Evolutionary conservation across 768 basidiomycete genomes (phyloP).

Genomic region (Hydnomerulius pinastri): DNA sequence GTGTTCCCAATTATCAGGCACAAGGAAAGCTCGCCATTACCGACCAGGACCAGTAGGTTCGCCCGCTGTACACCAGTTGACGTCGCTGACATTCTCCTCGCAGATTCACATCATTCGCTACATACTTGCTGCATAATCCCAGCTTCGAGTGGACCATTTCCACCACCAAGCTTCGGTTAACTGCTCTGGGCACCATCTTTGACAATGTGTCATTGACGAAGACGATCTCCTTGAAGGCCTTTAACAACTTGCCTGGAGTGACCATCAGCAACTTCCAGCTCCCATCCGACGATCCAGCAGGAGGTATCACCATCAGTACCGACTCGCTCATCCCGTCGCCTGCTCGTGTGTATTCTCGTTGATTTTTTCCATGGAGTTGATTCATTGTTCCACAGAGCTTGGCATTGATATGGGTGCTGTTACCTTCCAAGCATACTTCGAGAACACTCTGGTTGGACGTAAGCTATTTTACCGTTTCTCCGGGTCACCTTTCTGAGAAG

Average conservation of each 20-base stretch:
- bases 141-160: slow-evolving; percentile 73
- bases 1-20: slow-evolving; percentile 63
- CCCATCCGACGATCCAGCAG: slow-evolving; percentile 65
- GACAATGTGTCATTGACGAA: slow-evolving; percentile 65
- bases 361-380: slow-evolving; percentile 12
- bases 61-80: neutral
- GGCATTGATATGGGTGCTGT: slow-evolving; percentile 71
- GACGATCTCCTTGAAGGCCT: slow-evolving; percentile 63
- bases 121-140: slow-evolving; percentile 61
- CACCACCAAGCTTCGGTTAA: slow-evolving; percentile 60
- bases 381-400: slow-evolving; percentile 45
- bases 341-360: slow-evolving; percentile 50
- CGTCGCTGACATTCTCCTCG: neutral
- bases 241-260: slow-evolving; percentile 69
- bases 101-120: slow-evolving; percentile 68
- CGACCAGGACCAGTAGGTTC: slow-evolving; percentile 46
- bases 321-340: slow-evolving; percentile 66
- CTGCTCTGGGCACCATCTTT: slow-evolving; percentile 69
- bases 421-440: slow-evolving; percentile 62
- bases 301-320: slow-evolving; percentile 71
- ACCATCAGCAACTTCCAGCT: slow-evolving; percentile 72
- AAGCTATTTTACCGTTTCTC: slow-evolving; percentile 28
- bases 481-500: neutral
- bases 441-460: slow-evolving; percentile 61
- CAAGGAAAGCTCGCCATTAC: slow-evolving; percentile 58